phyloP scores from a whole-genome alignment of 108 stramenopile genomes.

The Fragilariopsis cylindrus region DNA sequence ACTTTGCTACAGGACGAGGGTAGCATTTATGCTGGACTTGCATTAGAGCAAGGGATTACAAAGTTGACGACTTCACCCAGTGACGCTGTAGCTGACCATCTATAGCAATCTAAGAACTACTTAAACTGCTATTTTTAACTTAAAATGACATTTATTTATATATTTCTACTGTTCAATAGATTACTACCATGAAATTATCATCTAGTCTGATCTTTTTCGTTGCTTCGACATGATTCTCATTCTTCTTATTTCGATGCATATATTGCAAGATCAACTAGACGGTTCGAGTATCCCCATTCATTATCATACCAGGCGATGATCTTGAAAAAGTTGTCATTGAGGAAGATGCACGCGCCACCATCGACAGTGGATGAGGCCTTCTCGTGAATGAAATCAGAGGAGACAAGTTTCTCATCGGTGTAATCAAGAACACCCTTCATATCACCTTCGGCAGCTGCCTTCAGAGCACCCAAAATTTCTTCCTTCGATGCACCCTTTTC shows the following conservation, averaged over 20 bases:
- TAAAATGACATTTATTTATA: no score
- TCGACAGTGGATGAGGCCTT: conserved; percentile 88
- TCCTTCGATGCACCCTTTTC: conserved; percentile 87
- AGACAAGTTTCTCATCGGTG: conserved; percentile 92
- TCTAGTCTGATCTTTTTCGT: no score
- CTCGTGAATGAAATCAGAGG: conserved; percentile 93
- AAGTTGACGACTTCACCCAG: conserved; percentile 41
- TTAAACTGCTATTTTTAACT: no score
- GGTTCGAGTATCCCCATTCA: conserved; percentile 96
- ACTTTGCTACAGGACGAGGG: conserved; percentile 62
- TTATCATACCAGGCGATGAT: conserved; percentile 97
- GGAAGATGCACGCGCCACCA: conserved; percentile 87
- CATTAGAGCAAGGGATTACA: conserved; percentile 81
- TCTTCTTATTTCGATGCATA: neutral
- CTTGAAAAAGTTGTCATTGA: conserved; percentile 97
- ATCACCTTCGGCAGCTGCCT: conserved; percentile 89
- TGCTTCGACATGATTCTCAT: no score
- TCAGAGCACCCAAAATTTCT: conserved; percentile 89
- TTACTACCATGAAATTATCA: no score
- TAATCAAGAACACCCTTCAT: conserved; percentile 95
- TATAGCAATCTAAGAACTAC: no score
- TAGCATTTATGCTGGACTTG: conserved; percentile 75
- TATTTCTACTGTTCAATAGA: no score
- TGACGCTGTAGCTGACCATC: neutral
- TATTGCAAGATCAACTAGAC: conserved; percentile 88